These are phyloP conservation scores for Aspergillus novoparasiticus DNA, from an alignment of 2,329 filamentous ascomycete species.

Conservation along the genomic window DNA sequence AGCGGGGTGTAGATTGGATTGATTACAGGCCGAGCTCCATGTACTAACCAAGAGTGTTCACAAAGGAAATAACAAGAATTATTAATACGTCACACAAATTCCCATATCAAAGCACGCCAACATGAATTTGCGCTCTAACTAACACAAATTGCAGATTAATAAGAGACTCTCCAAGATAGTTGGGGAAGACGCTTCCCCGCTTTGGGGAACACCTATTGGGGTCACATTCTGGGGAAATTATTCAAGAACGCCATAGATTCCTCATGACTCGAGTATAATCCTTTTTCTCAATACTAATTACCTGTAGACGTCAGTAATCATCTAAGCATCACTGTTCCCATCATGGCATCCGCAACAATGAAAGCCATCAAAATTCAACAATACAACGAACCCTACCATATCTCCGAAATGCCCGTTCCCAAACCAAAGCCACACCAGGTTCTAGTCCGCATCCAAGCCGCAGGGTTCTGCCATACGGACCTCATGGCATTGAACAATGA, in stretches of 20 bases:
- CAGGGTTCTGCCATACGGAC: slow-evolving; percentile 66
- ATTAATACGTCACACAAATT: too few species aligned
- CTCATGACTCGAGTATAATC: neutral
- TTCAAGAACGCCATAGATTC: neutral
- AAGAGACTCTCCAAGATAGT: neutral
- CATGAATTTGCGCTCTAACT: neutral
- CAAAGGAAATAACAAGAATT: too few species aligned
- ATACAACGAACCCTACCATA: slow-evolving; percentile 56
- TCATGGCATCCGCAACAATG: slow-evolving; percentile 8
- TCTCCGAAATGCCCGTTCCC: slow-evolving; percentile 55
- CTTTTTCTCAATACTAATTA: neutral
- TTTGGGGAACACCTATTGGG: neutral
- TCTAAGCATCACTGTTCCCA: neutral
- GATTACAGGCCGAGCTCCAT: too few species aligned
- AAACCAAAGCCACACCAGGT: slow-evolving; percentile 55
- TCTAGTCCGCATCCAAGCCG: slow-evolving; percentile 62
- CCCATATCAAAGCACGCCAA: neutral
- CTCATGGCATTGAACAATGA: slow-evolving; percentile 56
- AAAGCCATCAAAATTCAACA: slow-evolving; percentile 17
- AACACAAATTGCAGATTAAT: neutral
- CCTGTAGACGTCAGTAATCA: neutral
- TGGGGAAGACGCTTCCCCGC: neutral
- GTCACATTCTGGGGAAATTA: neutral
- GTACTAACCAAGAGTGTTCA: too few species aligned
- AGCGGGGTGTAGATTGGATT: neutral